phyloP scores from a whole-genome alignment of 768 basidiomycete genomes.

The Leccinum arenicola region DNA sequence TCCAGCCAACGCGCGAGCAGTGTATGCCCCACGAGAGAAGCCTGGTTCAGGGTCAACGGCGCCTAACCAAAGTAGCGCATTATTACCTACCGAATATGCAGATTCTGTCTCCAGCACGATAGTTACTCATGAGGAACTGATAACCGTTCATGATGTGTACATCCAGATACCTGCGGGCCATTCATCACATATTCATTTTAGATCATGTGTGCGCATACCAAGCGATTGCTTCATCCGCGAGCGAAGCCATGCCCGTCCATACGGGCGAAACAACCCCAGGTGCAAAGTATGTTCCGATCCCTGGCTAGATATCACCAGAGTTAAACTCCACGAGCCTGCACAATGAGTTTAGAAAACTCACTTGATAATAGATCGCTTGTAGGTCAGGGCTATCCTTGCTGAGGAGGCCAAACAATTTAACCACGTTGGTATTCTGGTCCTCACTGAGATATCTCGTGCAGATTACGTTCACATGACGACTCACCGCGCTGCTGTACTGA shows the following conservation, averaged over 20 bases:
- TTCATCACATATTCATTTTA: neutral
- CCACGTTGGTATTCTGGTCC: constrained; percentile 61
- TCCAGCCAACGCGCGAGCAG: constrained; percentile 70
- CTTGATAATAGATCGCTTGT: constrained; percentile 74
- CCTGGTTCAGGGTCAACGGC: constrained; percentile 39
- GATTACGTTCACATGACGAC: constrained; percentile 12
- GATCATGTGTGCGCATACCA: constrained; percentile 43
- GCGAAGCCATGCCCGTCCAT: constrained; percentile 54
- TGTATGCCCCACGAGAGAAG: constrained; percentile 73
- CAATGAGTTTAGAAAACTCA: constrained; percentile 21
- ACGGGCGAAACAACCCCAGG: constrained; percentile 67
- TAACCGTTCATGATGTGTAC: constrained; percentile 75
- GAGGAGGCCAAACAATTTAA: constrained; percentile 66
- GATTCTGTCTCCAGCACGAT: constrained; percentile 67
- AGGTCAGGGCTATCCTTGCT: constrained; percentile 51
- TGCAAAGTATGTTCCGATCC: constrained; percentile 49
- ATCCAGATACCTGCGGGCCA: constrained; percentile 57
- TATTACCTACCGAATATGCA: constrained; percentile 60
- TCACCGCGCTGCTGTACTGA: constrained; percentile 47
- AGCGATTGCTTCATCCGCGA: constrained; percentile 68
- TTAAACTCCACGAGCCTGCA: neutral
- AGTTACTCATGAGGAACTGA: constrained; percentile 76
- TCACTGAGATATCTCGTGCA: neutral
- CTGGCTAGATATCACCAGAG: constrained; percentile 33
- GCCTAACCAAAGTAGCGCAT: neutral